Evolutionary conservation across 768 basidiomycete species (phyloP).

Genomic region (Gelatoporia subvermispora): DNA sequence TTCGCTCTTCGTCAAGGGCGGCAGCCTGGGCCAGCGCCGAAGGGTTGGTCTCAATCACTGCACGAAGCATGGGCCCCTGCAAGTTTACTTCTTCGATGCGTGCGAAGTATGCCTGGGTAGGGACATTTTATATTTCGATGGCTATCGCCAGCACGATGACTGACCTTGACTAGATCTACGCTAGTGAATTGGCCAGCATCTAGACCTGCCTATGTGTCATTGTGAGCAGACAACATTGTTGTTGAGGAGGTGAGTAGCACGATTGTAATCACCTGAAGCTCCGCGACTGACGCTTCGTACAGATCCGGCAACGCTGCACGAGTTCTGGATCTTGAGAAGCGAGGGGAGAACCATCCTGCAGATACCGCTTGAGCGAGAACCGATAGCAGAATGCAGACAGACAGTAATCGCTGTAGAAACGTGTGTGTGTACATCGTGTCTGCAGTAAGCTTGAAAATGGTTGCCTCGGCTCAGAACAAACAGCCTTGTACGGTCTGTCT

Average conservation of each 20-base stretch:
- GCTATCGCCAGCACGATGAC: neutral
- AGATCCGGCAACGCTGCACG: constrained; percentile 40
- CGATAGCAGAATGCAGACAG: too few relatives aligned
- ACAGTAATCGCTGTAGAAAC: too few relatives aligned
- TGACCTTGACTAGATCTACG: constrained; percentile 57
- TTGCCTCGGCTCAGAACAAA: too few relatives aligned
- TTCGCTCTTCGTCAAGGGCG: constrained; percentile 21
- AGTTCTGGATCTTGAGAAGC: too few relatives aligned
- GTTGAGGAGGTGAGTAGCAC: neutral
- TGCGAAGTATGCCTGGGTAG: constrained; percentile 52
- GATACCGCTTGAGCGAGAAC: too few relatives aligned
- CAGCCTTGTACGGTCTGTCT: too few relatives aligned
- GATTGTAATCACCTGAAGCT: constrained; percentile 35
- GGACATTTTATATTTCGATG: neutral
- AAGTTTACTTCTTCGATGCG: constrained; percentile 65
- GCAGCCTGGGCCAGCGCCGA: constrained; percentile 49
- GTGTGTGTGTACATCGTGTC: too few relatives aligned
- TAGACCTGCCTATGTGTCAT: constrained; percentile 38
- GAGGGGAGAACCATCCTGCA: too few relatives aligned
- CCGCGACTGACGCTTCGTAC: constrained; percentile 53
- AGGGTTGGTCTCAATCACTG: constrained; percentile 54
- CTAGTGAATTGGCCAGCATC: constrained; percentile 49
- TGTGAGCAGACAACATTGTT: neutral
- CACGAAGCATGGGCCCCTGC: constrained; percentile 49
- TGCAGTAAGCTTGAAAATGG: too few relatives aligned